Evolutionary conservation across 768 basidiomycete species (phyloP).

Genomic region (Suillus fuscotomentosus): DNA sequence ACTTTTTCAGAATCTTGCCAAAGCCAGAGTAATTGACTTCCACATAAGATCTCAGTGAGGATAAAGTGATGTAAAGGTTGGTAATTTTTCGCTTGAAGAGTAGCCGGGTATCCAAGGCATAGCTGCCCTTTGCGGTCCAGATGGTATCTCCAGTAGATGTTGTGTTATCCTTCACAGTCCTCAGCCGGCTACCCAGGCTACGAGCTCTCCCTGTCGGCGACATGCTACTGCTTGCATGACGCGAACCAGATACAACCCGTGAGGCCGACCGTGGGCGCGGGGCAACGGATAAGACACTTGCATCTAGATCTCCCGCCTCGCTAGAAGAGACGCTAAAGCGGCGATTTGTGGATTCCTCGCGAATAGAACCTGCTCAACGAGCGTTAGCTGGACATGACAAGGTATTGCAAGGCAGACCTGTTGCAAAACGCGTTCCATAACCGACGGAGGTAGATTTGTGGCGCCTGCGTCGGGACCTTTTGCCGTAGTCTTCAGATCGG

Average conservation of each 20-base stretch:
- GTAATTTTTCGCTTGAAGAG: constrained; percentile 90
- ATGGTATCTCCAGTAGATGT: constrained; percentile 49
- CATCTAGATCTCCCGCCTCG: constrained; percentile 44
- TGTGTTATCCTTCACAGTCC: constrained; percentile 51
- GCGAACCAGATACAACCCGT: constrained; percentile 17
- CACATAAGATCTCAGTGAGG: constrained; percentile 79
- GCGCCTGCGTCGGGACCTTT: constrained; percentile 31
- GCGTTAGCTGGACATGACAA: background rate
- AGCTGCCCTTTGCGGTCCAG: constrained; percentile 79
- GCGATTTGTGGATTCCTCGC: constrained; percentile 11
- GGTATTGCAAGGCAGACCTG: constrained; percentile 13
- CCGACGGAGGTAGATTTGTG: constrained; percentile 32
- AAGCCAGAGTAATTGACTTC: constrained; percentile 93
- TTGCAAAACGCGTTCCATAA: constrained; percentile 22
- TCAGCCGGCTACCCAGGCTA: constrained; percentile 46
- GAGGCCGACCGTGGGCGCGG: constrained; percentile 5
- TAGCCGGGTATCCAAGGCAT: constrained; percentile 79
- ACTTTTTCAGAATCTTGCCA: constrained; percentile 96
- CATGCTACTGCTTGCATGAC: constrained; percentile 23
- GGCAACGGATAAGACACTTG: constrained; percentile 32
- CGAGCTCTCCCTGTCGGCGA: constrained; percentile 35
- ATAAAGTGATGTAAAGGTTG: constrained; percentile 72
- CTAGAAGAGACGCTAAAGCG: constrained; percentile 47
- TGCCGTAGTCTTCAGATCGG: constrained; percentile 23
- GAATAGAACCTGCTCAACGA: constrained; percentile 11